Conservation (phyloP, 75 land plant genomes). For the Cryptomeria japonica region DNA sequence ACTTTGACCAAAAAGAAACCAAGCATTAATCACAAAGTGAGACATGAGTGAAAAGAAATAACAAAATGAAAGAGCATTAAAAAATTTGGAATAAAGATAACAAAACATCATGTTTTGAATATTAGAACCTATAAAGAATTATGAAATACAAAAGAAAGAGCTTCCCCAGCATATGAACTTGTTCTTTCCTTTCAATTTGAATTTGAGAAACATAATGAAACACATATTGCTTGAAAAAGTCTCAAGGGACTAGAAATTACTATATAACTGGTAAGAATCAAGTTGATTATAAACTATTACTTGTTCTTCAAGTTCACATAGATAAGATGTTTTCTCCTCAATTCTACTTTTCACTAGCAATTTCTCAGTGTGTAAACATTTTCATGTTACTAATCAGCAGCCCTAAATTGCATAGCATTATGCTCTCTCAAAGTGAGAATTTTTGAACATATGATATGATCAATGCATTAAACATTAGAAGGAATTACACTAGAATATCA, state of each 20-base stretch:
- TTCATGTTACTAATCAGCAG: not conserved
- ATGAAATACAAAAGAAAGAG: not conserved
- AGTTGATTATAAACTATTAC: constrained; percentile 23
- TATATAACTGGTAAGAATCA: not conserved
- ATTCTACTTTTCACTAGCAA: constrained; percentile 69
- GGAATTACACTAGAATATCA: not conserved
- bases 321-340: constrained; percentile 87
- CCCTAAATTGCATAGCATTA: not conserved
- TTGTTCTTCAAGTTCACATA: constrained; percentile 93
- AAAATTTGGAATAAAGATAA: not conserved
- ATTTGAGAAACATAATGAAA: not conserved
- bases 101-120: not conserved
- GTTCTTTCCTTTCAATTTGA: not conserved
- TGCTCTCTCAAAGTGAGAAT: not conserved
- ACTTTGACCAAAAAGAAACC: constrained; percentile 17
- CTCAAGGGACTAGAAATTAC: not conserved
- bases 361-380: constrained; percentile 64
- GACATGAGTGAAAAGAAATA: not conserved
- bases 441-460: not conserved
- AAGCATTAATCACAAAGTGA: constrained; percentile 4
- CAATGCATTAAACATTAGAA: not conserved
- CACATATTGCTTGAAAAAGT: not conserved
- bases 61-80: not conserved
- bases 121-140: not conserved
- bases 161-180: not conserved